Base-by-base conservation (phyloP, 1,284 basidiomycete species). In the Inonotus obliquus region DNA sequence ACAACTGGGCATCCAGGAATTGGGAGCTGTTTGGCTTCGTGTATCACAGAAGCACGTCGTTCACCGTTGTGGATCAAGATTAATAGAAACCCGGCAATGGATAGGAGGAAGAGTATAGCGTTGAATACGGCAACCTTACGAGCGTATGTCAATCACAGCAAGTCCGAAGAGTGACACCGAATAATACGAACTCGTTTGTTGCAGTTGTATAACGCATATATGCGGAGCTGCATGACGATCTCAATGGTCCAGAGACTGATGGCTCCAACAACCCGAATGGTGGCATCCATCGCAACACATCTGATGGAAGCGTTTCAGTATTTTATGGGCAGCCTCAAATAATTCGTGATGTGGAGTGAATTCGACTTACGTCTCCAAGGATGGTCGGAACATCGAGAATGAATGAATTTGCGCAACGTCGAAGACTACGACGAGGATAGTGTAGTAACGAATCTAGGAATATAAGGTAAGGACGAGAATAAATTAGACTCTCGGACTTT, bases 1-100 rank as follows among this genome's bases (percentile, higher is more conserved):
- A 79, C 71, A 0, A 70, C 62, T 21, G 79, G 79, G 61, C 78
- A 81, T 3, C 78, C 79, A 1, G 76, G 75, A 2, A 78, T 68
- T 1, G 74, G 74, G 1, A 79, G 67, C 35, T 69, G 71, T 37
- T 74, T 69, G 0, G 73, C 74, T 47, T 63, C 61, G 4, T 71
- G 69, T 45, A 77, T 76, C 27, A 76, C 65, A 0, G 70, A 64
- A 5, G 68, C 68, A 25, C 75, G 69, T 17, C 68, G 59, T 19
- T 72, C 57, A 4, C 72, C 71, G 60, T 77, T 77, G 57, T 70
- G 66, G 2, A 76, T 68, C 29, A 78, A 67, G 52, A 79, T 74
- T 61, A 69, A 75, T 7, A 76, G 27, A 63, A 76, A 79, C 0
- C 69, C 70, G 11, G 62, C 73, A 35, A 79, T 74, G 7, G 77